Conservation (phyloP, 2,329 filamentous ascomycete species). For the Corinectria fuckeliana region DNA sequence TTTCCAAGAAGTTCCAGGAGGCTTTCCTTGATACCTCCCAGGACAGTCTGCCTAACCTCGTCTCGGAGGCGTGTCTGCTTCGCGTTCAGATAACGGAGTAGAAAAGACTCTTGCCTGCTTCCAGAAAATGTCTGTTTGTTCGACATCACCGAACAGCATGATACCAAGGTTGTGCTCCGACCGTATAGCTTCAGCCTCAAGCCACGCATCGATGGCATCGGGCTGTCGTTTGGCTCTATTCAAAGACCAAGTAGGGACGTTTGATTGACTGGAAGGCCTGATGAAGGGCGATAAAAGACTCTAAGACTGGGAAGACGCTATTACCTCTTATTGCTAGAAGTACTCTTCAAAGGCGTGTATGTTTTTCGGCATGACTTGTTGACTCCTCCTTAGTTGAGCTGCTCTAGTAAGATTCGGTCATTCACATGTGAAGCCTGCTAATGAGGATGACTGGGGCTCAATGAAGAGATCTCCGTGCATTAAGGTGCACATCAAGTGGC, state of each 20-base stretch:
- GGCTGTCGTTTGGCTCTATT: background rate
- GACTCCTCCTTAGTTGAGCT: too few species aligned
- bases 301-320: too few species aligned
- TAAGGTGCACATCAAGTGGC: too few species aligned
- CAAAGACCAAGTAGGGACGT: background rate
- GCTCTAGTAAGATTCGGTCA: too few species aligned
- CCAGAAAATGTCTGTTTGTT: constrained; percentile 3
- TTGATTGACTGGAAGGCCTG: too few species aligned
- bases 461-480: too few species aligned
- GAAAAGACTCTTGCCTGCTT: constrained; percentile 5
- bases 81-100: background rate
- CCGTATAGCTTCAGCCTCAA: background rate
- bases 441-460: too few species aligned
- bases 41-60: background rate
- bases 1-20: background rate
- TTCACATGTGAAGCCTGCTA: too few species aligned
- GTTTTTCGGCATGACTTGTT: too few species aligned
- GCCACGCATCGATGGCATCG: constrained; percentile 3
- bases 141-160: background rate
- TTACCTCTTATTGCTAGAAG: too few species aligned
- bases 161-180: background rate
- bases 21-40: background rate
- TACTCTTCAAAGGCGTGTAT: too few species aligned
- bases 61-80: background rate
- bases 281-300: too few species aligned